A percentile compares a stretch with the other conserved stretches of the same genome.
Evolutionary conservation across 495 filamentous ascomycete species (phyloP).

Genomic region (Xylaria curta): DNA sequence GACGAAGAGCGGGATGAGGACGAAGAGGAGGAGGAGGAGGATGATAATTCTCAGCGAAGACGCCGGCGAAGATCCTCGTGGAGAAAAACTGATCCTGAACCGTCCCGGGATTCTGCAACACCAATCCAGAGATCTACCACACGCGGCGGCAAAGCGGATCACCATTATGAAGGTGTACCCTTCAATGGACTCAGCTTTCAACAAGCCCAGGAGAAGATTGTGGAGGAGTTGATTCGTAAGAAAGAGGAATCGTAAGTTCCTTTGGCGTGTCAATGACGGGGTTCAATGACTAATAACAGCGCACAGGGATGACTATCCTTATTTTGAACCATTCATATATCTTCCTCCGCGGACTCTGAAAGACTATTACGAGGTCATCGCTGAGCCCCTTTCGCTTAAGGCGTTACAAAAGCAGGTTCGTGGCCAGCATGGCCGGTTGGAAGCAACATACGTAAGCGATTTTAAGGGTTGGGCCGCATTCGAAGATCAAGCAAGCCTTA

Average conservation of each 20-base stretch:
- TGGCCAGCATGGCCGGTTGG: conserved; percentile 68
- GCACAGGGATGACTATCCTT: conserved; percentile 54
- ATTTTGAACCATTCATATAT: conserved; percentile 69
- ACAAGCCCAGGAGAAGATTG: conserved; percentile 80
- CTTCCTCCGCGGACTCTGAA: conserved; percentile 65
- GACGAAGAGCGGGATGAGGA: conserved; percentile 38
- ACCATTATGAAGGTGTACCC: conserved; percentile 57
- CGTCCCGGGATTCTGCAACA: conserved; percentile 40
- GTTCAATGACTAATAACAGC: conserved; percentile 28
- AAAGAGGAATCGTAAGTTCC: conserved; percentile 65
- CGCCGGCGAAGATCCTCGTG: conserved; percentile 18
- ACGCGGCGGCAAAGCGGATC: conserved; percentile 49
- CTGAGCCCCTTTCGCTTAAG: conserved; percentile 73
- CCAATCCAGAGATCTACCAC: conserved; percentile 34
- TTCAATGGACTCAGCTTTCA: conserved; percentile 74
- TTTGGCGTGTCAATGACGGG: neutral
- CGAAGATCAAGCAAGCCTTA: conserved; percentile 74
- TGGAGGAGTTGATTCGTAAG: conserved; percentile 69
- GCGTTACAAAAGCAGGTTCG: conserved; percentile 72
- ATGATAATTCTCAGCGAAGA: conserved; percentile 26
- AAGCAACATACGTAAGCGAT: conserved; percentile 68
- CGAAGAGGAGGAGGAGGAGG: conserved; percentile 40
- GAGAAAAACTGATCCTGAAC: conserved; percentile 25
- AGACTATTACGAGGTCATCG: conserved; percentile 81
- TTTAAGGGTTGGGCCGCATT: conserved; percentile 82